Evolutionary conservation across 805 yeast genomes (phyloP).

Genomic region (Spathaspora hagerdaliae): DNA sequence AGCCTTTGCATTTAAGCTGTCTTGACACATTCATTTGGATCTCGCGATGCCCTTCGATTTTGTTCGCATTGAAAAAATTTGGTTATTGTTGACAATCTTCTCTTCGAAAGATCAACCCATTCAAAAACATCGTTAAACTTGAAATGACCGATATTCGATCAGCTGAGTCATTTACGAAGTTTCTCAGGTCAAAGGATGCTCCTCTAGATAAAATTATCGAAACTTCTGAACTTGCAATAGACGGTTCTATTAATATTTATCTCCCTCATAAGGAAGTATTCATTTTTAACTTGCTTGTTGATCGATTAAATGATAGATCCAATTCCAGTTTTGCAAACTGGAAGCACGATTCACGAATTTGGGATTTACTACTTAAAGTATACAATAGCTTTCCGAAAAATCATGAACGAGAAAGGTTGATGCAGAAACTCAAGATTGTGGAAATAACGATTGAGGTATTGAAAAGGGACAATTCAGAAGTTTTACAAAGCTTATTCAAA

Average conservation of each 20-base stretch:
- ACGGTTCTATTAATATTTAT: constrained; percentile 28
- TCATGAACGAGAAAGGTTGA: constrained; percentile 11
- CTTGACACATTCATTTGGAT: too few relatives aligned
- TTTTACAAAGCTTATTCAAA: constrained; percentile 6
- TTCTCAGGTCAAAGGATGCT: constrained; percentile 51
- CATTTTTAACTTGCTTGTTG: constrained; percentile 55
- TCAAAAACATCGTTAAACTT: too few relatives aligned
- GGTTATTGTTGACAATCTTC: too few relatives aligned
- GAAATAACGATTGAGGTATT: constrained; percentile 23
- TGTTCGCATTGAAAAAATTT: too few relatives aligned
- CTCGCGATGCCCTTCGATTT: too few relatives aligned
- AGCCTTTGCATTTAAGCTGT: too few relatives aligned
- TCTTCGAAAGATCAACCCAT: too few relatives aligned
- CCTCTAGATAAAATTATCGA: constrained; percentile 38
- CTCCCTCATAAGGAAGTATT: constrained; percentile 56
- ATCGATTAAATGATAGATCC: constrained; percentile 54
- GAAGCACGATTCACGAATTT: constrained; percentile 39
- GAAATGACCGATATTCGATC: constrained; percentile 3
- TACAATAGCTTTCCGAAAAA: constrained; percentile 31
- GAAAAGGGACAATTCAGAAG: constrained; percentile 3
- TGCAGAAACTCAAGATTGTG: constrained; percentile 35
- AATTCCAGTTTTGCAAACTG: constrained; percentile 31
- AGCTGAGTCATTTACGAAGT: constrained; percentile 51
- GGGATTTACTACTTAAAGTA: constrained; percentile 46
- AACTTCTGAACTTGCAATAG: constrained; percentile 29